Base-by-base conservation (phyloP, 495 filamentous ascomycete species). In the Lasiosphaeris hirsuta region DNA sequence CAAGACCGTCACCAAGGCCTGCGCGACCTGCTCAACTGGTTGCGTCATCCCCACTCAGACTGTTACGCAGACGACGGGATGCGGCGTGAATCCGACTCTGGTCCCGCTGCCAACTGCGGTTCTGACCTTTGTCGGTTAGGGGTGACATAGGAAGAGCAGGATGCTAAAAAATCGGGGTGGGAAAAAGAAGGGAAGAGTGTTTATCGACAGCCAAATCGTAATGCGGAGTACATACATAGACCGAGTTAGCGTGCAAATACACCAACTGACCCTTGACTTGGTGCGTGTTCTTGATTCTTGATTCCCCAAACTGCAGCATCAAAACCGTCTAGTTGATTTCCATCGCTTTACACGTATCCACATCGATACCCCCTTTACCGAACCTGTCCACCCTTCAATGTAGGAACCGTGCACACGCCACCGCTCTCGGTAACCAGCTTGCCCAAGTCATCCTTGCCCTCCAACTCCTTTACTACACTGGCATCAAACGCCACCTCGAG, bases 401-500 rank as follows among this genome's bases (percentile, higher is more conserved):
- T 86, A 75, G 85, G 83, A 30, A 92, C 90, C 43, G 75, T 89
- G 71, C 90, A 94, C 13, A 84, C 65, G 38, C 86, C 86, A 40
- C 89, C 90, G 48, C 80, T 85, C 61, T 81, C 80, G 10, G 86
- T 88, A 40, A 87, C 76, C 37, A 95, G 73, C 76, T 84, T 89
- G 23, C 86, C 89, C 18, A 87, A 51, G 18, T 81, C 80, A 42
- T 80, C 81, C 76, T 86, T 88, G 48, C 77, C 75, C 41, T 73
- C 73, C 13, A 77, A 66, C 55, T 78, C 77, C 62, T 80, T 74
- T 5, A 80, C 75, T 0, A 67, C 68, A 17, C 64, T 67, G 1
- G 73, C 75, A 42, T 80, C 73, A 55, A 78, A 80, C n/a, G 80
- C 90, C 34, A 96, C 95, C 75, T 90, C 90, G 50, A 89, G 74